Evolutionary conservation across 768 basidiomycete genomes (phyloP).

Genomic region (Kwoniella sp.): DNA sequence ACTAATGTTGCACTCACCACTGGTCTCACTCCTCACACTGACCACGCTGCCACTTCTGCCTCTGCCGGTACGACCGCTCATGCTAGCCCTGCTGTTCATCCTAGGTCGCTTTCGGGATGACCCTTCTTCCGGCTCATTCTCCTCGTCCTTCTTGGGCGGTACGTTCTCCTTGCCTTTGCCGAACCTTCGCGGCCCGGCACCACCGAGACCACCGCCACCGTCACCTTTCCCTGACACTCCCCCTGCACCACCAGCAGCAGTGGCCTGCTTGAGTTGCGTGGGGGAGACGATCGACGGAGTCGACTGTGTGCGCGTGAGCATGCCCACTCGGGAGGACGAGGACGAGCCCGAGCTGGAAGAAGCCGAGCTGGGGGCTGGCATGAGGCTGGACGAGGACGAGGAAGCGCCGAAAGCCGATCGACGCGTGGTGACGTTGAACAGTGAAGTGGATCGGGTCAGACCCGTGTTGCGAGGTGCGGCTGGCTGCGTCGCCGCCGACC

Average conservation of each 20-base stretch:
- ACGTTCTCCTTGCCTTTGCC: slow-evolving; percentile 45
- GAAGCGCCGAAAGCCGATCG: slow-evolving; percentile 4
- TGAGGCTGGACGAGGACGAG: not conserved
- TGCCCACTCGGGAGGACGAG: slow-evolving; percentile 8
- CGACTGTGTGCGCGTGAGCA: slow-evolving; percentile 30
- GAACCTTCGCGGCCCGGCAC: slow-evolving; percentile 9
- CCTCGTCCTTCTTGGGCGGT: slow-evolving; percentile 37
- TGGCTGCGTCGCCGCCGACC: slow-evolving; percentile 22
- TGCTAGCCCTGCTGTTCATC: slow-evolving; percentile 14
- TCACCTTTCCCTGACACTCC: slow-evolving; percentile 18
- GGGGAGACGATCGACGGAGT: slow-evolving; percentile 25
- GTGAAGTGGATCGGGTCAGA: slow-evolving; percentile 28
- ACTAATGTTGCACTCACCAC: slow-evolving; percentile 20
- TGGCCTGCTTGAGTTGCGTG: slow-evolving; percentile 17
- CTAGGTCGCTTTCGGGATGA: slow-evolving; percentile 32
- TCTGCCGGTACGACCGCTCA: slow-evolving; percentile 13
- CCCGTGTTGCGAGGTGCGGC: slow-evolving; percentile 12
- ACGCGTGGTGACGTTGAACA: slow-evolving; percentile 28
- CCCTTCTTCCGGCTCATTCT: slow-evolving; percentile 15
- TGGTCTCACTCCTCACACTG: slow-evolving; percentile 38
- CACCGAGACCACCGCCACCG: slow-evolving; percentile 18
- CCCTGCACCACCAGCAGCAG: slow-evolving; percentile 12
- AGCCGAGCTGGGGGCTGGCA: not conserved
- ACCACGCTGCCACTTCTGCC: slow-evolving; percentile 39
- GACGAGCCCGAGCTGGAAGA: slow-evolving; percentile 1